Percentiles rank a stretch among this genome's conserved stretches.
Conservation (phyloP, 306 rosid species). For the Castanopsis chinensis region DNA sequence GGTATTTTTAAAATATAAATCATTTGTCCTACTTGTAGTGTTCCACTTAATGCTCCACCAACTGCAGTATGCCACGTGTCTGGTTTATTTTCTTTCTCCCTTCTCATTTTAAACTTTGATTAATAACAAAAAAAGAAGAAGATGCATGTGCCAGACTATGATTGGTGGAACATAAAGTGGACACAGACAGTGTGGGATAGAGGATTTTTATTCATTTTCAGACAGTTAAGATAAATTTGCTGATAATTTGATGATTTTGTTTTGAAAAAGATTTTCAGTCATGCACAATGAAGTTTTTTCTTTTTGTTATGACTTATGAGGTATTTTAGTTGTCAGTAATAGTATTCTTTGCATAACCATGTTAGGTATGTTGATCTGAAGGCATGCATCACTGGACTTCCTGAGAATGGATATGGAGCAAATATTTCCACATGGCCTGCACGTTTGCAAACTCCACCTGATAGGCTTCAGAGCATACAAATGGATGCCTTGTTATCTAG, state of each 20-base stretch:
- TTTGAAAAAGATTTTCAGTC: constrained; percentile 11
- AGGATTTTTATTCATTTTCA: background rate
- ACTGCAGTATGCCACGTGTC: no score
- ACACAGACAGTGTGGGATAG: no score
- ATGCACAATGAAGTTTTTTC: background rate
- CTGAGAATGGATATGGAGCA: constrained; percentile 64
- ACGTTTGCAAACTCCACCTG: constrained; percentile 77
- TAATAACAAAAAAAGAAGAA: no score
- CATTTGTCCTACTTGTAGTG: no score
- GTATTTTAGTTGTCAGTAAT: constrained; percentile 21
- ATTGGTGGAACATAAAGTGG: no score
- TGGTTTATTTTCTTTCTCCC: no score
- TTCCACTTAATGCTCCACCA: no score
- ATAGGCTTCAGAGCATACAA: constrained; percentile 84
- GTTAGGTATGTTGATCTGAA: constrained; percentile 80
- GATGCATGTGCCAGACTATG: no score
- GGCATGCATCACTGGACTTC: constrained; percentile 79
- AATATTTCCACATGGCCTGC: constrained; percentile 74
- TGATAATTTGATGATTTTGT: constrained; percentile 4
- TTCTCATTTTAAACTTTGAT: no score
- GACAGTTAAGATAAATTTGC: background rate
- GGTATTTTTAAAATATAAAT: background rate
- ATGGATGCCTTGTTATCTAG: constrained; percentile 77
- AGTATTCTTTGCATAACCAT: constrained; percentile 23
- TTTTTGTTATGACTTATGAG: background rate